Percentiles rank a stretch among this genome's conserved stretches.
Conservation (phyloP, 495 filamentous ascomycete genomes). For the Podospora pseudocomata region DNA sequence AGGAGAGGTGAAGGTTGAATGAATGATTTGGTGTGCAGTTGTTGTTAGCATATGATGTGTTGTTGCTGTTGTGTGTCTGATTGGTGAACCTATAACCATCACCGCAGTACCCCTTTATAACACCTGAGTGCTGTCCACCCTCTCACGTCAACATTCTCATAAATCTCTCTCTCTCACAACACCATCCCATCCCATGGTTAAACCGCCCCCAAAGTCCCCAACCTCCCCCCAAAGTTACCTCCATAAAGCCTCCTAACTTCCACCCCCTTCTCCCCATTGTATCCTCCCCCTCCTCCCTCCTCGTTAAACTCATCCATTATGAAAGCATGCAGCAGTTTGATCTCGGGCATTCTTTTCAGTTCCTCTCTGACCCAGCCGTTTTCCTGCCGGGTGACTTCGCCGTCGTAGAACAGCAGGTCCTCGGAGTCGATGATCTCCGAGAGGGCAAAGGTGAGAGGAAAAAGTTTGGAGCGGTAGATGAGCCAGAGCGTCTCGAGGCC, state of each 20-base stretch:
- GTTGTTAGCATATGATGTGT: no score
- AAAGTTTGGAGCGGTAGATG: background rate
- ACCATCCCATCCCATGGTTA: background rate
- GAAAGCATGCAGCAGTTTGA: background rate
- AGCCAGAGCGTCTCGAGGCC: background rate
- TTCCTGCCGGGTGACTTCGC: background rate
- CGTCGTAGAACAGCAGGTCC: background rate
- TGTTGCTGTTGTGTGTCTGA: no score
- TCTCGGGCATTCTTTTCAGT: background rate
- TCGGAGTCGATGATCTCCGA: background rate
- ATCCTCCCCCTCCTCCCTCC: background rate
- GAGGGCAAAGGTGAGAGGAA: background rate
- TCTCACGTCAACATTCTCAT: no score
- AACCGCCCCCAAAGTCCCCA: background rate
- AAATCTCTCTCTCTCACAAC: no score
- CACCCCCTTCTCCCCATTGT: background rate
- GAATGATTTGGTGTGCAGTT: no score
- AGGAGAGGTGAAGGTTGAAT: background rate
- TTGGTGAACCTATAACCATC: no score
- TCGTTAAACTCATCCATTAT: background rate
- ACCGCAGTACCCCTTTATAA: no score
- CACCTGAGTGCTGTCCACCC: no score
- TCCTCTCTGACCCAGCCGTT: background rate
- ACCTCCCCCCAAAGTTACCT: background rate
- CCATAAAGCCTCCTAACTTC: constrained; percentile 1